Evolutionary conservation across 2,329 filamentous ascomycete genomes (phyloP).

Genomic region (Alternaria arborescens): DNA sequence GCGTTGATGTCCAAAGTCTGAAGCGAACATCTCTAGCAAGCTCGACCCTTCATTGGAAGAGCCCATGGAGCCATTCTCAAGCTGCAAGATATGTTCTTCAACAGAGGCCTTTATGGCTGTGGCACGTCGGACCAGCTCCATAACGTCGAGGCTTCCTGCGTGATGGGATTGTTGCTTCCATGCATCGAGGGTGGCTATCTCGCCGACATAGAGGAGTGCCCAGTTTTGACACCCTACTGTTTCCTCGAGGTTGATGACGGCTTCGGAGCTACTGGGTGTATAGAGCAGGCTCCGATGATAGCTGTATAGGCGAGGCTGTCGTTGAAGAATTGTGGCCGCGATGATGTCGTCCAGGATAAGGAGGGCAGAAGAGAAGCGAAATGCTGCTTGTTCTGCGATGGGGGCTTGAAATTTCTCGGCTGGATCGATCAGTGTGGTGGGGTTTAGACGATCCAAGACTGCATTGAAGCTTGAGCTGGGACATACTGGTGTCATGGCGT

Average conservation of each 20-base stretch:
- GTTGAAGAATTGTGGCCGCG: not conserved
- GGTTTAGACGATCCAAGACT: not conserved
- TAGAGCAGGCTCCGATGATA: not conserved
- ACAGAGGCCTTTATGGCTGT: not conserved
- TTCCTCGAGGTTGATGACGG: not conserved
- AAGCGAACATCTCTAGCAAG: not conserved
- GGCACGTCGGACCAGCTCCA: not conserved
- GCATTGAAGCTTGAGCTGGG: not conserved
- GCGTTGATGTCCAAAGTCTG: not conserved
- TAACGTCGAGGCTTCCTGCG: not conserved
- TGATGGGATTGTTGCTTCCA: not conserved
- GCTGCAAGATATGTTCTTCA: not conserved
- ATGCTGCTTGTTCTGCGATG: not conserved
- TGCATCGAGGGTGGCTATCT: not conserved
- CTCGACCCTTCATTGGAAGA: not conserved
- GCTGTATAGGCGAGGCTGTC: not conserved
- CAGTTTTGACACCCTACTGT: not conserved
- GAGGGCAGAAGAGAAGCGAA: not conserved
- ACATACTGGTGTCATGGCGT: not conserved
- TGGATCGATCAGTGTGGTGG: not conserved
- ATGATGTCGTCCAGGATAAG: not conserved
- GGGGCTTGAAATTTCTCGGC: not conserved
- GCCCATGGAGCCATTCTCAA: not conserved
- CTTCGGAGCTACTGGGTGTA: not conserved
- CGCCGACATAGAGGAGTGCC: not conserved